phyloP scores from a whole-genome alignment of 345 rosid species.

The Populus pruinosa region DNA sequence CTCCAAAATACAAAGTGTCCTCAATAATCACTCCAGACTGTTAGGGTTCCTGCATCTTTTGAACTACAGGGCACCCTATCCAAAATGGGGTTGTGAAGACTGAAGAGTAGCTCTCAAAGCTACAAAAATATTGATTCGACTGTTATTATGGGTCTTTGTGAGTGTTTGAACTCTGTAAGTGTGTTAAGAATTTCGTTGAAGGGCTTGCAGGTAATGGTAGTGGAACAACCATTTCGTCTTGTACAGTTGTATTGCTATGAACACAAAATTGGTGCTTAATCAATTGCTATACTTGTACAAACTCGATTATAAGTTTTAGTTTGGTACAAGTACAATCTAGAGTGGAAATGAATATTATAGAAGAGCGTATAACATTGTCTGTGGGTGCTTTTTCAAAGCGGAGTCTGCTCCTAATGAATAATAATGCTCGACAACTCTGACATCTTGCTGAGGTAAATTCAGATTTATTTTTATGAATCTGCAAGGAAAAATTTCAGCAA shows the following conservation, averaged over 20 bases:
- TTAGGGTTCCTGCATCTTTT: conserved; percentile 5
- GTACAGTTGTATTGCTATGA: conserved; percentile 4
- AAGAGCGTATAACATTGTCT: background rate
- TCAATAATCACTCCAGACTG: conserved; percentile 2
- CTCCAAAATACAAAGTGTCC: background rate
- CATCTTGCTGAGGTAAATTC: background rate
- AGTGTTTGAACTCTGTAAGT: conserved; percentile 6
- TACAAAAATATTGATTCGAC: background rate
- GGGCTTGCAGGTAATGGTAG: conserved; percentile 5
- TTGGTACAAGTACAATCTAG: background rate
- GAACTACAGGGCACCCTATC: conserved; percentile 11
- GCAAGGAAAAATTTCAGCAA: background rate
- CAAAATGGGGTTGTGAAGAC: conserved; percentile 7
- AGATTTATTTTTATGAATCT: background rate
- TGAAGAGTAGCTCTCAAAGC: conserved; percentile 1
- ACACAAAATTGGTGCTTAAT: background rate
- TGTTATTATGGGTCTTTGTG: background rate
- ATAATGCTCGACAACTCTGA: no score
- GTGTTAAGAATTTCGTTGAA: background rate
- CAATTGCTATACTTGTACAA: background rate
- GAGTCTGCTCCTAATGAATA: background rate
- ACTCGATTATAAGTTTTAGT: background rate
- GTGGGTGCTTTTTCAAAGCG: background rate
- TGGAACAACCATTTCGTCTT: conserved; percentile 4
- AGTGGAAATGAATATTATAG: background rate